Evolutionary conservation across 306 rosid genomes (phyloP).

Genomic region (Vicia faba): DNA sequence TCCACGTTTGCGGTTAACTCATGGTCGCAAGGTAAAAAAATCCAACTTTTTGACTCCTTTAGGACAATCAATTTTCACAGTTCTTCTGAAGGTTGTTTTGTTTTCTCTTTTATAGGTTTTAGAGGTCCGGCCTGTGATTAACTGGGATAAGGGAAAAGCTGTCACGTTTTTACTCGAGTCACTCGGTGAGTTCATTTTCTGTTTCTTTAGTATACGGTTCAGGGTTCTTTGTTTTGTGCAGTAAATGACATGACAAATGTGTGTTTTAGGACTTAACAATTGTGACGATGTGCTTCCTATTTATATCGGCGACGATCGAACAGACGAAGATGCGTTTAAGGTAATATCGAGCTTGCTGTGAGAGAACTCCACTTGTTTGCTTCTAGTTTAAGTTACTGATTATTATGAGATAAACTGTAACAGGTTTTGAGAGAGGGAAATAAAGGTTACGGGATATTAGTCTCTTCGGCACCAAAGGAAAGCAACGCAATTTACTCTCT

Average conservation of each 20-base stretch:
- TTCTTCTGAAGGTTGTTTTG: neutral
- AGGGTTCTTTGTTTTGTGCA: constrained; percentile 27
- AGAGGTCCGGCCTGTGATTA: constrained; percentile 88
- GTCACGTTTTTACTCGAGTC: constrained; percentile 92
- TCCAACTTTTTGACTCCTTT: constrained; percentile 17
- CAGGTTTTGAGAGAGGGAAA: constrained; percentile 81
- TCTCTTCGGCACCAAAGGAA: constrained; percentile 76
- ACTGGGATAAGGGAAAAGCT: constrained; percentile 99
- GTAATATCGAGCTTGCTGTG: constrained; percentile 38
- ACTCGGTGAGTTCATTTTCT: constrained; percentile 64
- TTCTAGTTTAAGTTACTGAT: constrained; percentile 16
- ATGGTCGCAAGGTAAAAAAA: constrained; percentile 81
- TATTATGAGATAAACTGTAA: constrained; percentile 19
- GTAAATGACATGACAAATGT: constrained; percentile 38
- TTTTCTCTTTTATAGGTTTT: constrained; percentile 59
- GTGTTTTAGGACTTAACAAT: constrained; percentile 58
- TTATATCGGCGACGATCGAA: constrained; percentile 90
- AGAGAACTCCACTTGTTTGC: neutral
- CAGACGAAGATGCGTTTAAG: constrained; percentile 97
- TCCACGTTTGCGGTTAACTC: constrained; percentile 73
- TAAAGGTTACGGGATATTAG: constrained; percentile 82
- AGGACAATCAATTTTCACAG: neutral
- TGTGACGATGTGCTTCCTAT: constrained; percentile 91
- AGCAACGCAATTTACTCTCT: constrained; percentile 86
- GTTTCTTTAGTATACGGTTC: neutral